Evolutionary conservation across 306 rosid genomes (phyloP).

Genomic region (Abrus pulchellus): DNA sequence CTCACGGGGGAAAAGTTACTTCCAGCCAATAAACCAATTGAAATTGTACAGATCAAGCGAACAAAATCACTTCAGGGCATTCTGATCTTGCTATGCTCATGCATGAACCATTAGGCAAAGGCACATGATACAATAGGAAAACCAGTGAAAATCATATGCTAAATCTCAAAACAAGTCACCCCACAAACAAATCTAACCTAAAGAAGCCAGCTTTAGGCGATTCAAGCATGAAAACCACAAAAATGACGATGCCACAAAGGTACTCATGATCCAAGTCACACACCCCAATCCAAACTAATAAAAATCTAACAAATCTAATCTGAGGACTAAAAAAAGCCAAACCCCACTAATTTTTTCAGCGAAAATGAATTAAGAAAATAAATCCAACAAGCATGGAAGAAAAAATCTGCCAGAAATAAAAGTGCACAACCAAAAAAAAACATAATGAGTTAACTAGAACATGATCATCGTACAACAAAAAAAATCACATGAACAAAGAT

Average conservation of each 20-base stretch:
- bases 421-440: not conserved
- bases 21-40: not conserved
- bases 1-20: not conserved
- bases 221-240: slow-evolving; percentile 26
- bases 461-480: not conserved
- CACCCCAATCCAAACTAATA: slow-evolving; percentile 13
- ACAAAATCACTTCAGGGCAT: slow-evolving; percentile 5
- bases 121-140: not conserved
- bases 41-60: slow-evolving; percentile 34
- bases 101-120: not conserved
- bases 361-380: not conserved
- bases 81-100: slow-evolving; percentile 7
- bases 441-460: not conserved
- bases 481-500: slow-evolving; percentile 17
- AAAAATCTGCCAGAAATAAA: not conserved
- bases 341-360: slow-evolving; percentile 1
- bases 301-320: slow-evolving; percentile 6
- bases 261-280: slow-evolving; percentile 21
- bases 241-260: slow-evolving; percentile 5
- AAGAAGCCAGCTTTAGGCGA: slow-evolving; percentile 1
- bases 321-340: not conserved
- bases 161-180: slow-evolving; percentile 18
- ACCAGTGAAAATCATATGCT: slow-evolving; percentile 18
- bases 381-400: slow-evolving; percentile 17
- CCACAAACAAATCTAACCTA: slow-evolving; percentile 43